A percentile compares a stretch with the other conserved stretches of the same genome.
These are phyloP conservation scores for Brassica hybrid DNA, from an alignment of 441 rosid species.

Conservation along the genomic window DNA sequence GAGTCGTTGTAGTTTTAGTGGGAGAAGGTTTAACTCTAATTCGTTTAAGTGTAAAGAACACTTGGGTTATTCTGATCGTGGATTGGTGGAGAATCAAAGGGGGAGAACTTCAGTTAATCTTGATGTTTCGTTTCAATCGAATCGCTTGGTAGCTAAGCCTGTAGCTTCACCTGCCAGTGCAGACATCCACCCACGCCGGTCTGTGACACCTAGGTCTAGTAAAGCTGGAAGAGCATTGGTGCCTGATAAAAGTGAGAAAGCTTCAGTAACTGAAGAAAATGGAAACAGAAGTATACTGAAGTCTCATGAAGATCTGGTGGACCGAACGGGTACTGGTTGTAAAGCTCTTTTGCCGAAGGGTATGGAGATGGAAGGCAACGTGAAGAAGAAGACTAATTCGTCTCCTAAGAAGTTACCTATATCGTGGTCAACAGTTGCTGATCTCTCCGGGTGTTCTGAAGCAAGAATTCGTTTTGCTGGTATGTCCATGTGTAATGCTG, in stretches of 20 bases:
- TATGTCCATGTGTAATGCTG: conserved; percentile 35
- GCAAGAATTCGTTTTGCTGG: conserved; percentile 32
- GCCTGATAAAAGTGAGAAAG: background rate
- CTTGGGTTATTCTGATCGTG: too few relatives aligned
- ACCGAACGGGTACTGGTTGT: conserved; percentile 45
- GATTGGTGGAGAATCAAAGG: too few relatives aligned
- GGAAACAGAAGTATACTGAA: conserved; percentile 37
- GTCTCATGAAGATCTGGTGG: conserved; percentile 39
- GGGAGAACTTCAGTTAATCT: too few relatives aligned
- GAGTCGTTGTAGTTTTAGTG: background rate
- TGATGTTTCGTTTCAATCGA: too few relatives aligned
- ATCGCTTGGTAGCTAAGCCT: background rate
- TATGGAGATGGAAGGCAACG: conserved; percentile 62
- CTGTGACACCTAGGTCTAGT: background rate
- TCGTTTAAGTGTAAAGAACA: too few relatives aligned
- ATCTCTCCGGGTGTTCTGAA: conserved; percentile 30
- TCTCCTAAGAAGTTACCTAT: conserved; percentile 38
- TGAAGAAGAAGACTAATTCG: conserved; percentile 49
- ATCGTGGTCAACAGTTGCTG: conserved; percentile 43
- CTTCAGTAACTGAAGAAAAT: background rate
- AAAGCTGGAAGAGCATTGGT: background rate
- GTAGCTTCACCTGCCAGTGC: background rate
- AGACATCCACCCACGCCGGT: background rate
- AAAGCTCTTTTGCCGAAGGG: conserved; percentile 47
- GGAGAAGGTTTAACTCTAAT: too few relatives aligned